phyloP scores from a whole-genome alignment of 306 rosid genomes.

The Prunus dulcis region DNA sequence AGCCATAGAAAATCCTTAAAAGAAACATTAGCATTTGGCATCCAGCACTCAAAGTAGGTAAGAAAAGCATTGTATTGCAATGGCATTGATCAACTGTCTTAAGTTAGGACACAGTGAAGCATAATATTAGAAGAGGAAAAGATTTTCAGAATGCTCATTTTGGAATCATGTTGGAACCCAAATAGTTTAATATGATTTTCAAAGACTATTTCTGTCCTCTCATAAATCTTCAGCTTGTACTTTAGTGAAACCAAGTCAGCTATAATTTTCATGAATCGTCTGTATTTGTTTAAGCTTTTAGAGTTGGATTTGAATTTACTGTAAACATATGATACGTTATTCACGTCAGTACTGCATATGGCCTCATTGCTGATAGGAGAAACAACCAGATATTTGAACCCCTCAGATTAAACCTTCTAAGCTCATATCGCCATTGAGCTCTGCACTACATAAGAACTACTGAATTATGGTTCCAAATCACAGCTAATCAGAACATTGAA shows the following conservation, averaged over 20 bases:
- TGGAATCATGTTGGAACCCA: background rate
- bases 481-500: background rate
- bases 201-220: too few species aligned
- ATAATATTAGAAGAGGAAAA: background rate
- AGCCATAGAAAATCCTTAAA: background rate
- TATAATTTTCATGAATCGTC: background rate
- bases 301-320: background rate
- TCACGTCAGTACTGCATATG: background rate
- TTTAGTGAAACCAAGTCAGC: background rate
- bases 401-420: background rate
- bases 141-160: background rate
- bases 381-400: background rate
- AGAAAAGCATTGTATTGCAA: background rate
- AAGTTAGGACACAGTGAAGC: background rate
- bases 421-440: background rate
- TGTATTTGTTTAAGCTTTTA: background rate
- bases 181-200: background rate
- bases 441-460: background rate
- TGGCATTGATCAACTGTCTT: background rate
- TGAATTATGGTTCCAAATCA: background rate
- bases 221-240: background rate
- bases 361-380: background rate
- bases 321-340: background rate
- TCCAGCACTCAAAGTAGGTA: background rate
- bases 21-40: constrained; percentile 2